Evolutionary conservation across 2,329 filamentous ascomycete species (phyloP), one percentile per base, ranked within the genome.

Genomic region (Exophiala alcalophila): DNA sequence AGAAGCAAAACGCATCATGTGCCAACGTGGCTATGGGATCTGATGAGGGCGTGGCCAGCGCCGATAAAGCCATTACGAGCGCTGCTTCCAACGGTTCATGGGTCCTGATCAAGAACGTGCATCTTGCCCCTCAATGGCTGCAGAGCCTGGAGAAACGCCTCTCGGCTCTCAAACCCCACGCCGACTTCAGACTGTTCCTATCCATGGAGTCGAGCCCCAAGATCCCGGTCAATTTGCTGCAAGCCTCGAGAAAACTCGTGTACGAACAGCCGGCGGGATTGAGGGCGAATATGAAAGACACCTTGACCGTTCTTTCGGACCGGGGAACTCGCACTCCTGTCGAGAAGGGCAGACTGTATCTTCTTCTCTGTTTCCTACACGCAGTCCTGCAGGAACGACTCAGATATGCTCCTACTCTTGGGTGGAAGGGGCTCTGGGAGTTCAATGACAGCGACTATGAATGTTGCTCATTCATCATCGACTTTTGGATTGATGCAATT

Each of bases 381-480:
- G 94, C 92, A 5, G 90, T 98, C 25, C 82, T 96, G 8, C 92
- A 98, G 65, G 92, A 98, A 66, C 78, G 94, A 57, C 73, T 98
- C 50, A 84, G 92, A 50, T 98, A 98, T 64, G 90, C 91, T 16
- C 94, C 92, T 1, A 91, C 78, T 44, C 73, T 98, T 41, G 92
- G 92, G 48, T 98, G 92, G 92, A 96, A 94, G 72, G 88, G 89
- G 40, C 95, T 96, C 76, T 98, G 94, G 92, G 94, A 98, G 67
- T 98, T 98, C 67, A 98, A 98, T 63, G 94, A 98, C 66, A 94
- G 90, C 57, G 92, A 98, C 86, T 97, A 97, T 66, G 91, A 98
- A 76, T 98, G 92, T 69, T 95, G 86, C 31, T 87, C 88, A 40
- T 92, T 87, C 65, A 94, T 98, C 54, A 88, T 97, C 56, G 92